Evolutionary conservation across 139 green algal species (phyloP).

Genomic region (Trebouxia sp.): DNA sequence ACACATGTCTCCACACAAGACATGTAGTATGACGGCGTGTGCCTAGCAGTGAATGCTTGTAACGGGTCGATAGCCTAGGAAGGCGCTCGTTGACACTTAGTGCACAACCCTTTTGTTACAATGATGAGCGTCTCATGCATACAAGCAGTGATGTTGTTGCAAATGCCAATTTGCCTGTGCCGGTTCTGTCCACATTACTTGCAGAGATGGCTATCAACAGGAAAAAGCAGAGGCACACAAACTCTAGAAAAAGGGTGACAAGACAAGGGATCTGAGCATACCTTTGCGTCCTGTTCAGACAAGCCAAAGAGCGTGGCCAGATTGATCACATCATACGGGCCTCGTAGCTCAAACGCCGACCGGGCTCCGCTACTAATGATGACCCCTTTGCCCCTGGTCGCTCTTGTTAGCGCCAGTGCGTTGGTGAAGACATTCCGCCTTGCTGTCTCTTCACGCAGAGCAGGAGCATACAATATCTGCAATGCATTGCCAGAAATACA

Average conservation of each 20-base stretch:
- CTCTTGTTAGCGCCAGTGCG: conserved; percentile 49
- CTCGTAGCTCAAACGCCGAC: conserved; percentile 59
- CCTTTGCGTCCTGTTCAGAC: conserved; percentile 52
- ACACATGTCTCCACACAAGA: no score
- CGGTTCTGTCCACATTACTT: not conserved
- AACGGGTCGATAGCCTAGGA: no score
- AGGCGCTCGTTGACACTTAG: no score
- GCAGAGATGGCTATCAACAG: not conserved
- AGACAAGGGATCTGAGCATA: not conserved
- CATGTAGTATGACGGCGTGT: no score
- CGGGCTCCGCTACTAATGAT: conserved; percentile 62
- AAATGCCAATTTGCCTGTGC: no score
- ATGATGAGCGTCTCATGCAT: no score
- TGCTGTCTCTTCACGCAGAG: conserved; percentile 39
- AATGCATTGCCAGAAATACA: not conserved
- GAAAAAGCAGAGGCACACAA: not conserved
- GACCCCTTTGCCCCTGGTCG: conserved; percentile 51
- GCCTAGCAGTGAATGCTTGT: no score
- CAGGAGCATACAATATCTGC: conserved; percentile 48
- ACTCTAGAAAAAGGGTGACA: not conserved
- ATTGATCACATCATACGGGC: conserved; percentile 63
- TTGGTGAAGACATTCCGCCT: conserved; percentile 62
- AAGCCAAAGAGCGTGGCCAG: conserved; percentile 63
- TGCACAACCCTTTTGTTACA: no score
- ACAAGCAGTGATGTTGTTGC: no score